Conservation (phyloP, 2,329 filamentous ascomycete species). For the Dothiorella sarmentorum region DNA sequence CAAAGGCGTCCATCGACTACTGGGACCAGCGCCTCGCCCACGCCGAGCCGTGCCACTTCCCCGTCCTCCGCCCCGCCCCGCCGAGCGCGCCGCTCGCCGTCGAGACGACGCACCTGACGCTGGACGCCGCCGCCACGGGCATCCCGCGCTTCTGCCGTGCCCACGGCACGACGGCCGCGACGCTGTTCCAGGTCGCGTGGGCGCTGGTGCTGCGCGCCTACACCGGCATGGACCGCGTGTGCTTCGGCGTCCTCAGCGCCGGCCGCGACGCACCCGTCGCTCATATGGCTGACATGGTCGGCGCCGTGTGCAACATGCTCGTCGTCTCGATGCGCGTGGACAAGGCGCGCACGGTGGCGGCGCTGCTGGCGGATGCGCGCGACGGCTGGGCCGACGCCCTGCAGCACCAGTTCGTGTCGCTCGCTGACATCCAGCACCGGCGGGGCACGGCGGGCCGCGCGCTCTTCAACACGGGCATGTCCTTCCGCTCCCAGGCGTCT, state of each 20-base stretch:
- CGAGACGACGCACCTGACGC: not conserved
- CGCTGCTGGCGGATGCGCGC: constrained; percentile 22
- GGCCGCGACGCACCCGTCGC: constrained; percentile 35
- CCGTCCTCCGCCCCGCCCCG: constrained; percentile 25
- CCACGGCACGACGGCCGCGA: constrained; percentile 47
- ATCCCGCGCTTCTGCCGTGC: constrained; percentile 38
- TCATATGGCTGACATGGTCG: constrained; percentile 35
- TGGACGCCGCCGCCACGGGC: constrained; percentile 37
- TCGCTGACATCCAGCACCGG: constrained; percentile 29
- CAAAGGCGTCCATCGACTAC: constrained; percentile 24
- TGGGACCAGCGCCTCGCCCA: constrained; percentile 40
- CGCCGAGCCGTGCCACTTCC: constrained; percentile 42
- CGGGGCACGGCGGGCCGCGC: constrained; percentile 52
- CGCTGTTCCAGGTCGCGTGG: constrained; percentile 41
- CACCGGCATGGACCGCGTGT: constrained; percentile 29
- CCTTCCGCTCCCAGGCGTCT: constrained; percentile 27
- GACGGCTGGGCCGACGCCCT: not conserved
- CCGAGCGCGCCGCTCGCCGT: not conserved
- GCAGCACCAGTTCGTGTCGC: constrained; percentile 27
- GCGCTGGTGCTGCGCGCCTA: constrained; percentile 29
- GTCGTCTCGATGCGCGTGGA: constrained; percentile 35
- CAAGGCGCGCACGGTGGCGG: constrained; percentile 25
- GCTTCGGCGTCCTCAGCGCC: constrained; percentile 35
- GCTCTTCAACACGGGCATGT: constrained; percentile 50
- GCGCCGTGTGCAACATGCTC: constrained; percentile 39